Base-by-base conservation (phyloP, 495 filamentous ascomycete genomes). In the Annulohypoxylon bovei region DNA sequence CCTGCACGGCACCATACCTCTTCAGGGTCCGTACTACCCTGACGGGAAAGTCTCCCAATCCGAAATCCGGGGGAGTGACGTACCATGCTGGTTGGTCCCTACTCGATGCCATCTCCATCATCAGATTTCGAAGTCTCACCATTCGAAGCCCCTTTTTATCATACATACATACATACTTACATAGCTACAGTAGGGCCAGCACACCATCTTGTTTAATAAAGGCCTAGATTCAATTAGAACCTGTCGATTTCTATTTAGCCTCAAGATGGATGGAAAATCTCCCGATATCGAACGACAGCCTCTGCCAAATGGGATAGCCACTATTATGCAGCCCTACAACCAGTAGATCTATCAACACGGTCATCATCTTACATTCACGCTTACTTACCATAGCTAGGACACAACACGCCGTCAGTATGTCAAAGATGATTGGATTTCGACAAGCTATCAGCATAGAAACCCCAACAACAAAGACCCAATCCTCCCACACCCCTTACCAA, bases 21-120 rank as follows among this genome's bases (percentile, higher is more conserved):
- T 53, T 32, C 28, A 23, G 16, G 53, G 39, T 35, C 35, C 49
- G 64, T 67, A 37, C 35, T 61, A 50, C 67, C 67, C 27, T 12
- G 20, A 27, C 44, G 28, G 20, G 35, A 40, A 53, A 60, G 55
- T 54, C 47, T 46, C 58, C 61, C 57, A 62, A 56, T 40, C 54
- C 14, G 12, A 56, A 32, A 60, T 40, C 47, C 49, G 47, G 56
- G 37, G 46, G 28, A 40, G 65, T 70, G 55, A 70, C 49, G 68
- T 70, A 67, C 40, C 46, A 44, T 25, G 42, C 16, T 18, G 6
- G 1, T 6, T 27, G 9, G 9, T 20, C 44, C 16, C 4, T 25
- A 12, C 22, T 18, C 28, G 27, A 4, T 27, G 4, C 50, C 14
- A 53, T 23, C 14, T 27, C 4, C 27, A 5, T 25, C 16, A 28